Base-by-base conservation (phyloP, 441 rosid species). In the Breynia disticha region DNA sequence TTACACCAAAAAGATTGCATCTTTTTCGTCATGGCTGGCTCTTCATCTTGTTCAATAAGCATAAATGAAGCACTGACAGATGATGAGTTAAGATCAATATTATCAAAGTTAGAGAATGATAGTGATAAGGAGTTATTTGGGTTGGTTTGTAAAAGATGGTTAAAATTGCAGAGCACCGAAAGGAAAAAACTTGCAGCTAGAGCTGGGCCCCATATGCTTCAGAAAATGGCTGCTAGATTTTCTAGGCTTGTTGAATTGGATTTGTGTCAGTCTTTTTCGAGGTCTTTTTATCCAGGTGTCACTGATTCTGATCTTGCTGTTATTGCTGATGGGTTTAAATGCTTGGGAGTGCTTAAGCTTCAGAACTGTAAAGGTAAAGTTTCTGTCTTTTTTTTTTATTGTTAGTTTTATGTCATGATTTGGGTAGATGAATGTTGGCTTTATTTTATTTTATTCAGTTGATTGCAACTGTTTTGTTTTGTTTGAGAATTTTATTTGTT, bases 111-210 rank as follows among this genome's bases (percentile, higher is more conserved):
- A 21, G 95, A 79, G 24, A 60, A 44, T 57, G 87, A 83, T 7
- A 78, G 74, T 66, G 96, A 85, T 61, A 85, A 78, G 80, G 98
- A 85, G 73, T 74, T 70, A 44, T 87, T 85, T 44, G 87, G 98
- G 16, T 69, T 85, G 76, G 98, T 90, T n/a, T 90, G 96, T 68
- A 85, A 87, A 79, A 68, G 83, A 68, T 87, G 98, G 98, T 75
- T 90, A 37, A 52, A 64, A 55, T 72, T 91, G 64, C 95, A 91
- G 82, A 91, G 97, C 71, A 77, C 84, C 0, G 95, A 82, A 69
- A 76, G 98, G 78, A 84, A 71, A 82, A 84, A 77, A 75, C 83
- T 91, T 42, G 79, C 89, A 11, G 91, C 83, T 16, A 87, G 94
- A 19, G 98, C 98, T 28, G 97, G 97, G 19, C 79, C 94, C 7